phyloP scores from a whole-genome alignment of 768 basidiomycete genomes.

The Mycena galericulata region DNA sequence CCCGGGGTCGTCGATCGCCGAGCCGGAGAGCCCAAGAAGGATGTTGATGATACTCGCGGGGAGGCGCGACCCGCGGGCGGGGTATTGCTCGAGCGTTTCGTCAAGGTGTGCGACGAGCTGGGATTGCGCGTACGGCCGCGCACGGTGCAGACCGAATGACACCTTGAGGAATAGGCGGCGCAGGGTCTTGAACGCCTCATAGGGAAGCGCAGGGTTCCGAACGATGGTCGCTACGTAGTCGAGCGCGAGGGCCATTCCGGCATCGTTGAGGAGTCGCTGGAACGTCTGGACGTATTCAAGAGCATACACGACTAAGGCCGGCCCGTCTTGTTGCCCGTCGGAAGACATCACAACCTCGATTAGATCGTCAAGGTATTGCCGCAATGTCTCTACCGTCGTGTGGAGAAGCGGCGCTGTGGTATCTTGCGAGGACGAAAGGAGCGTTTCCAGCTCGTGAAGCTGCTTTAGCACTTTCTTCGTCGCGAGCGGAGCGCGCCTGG shows the following conservation, averaged over 20 bases:
- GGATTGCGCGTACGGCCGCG: conserved; percentile 40
- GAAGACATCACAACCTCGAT: conserved; percentile 24
- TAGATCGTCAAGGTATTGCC: conserved; percentile 25
- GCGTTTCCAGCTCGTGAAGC: conserved; percentile 24
- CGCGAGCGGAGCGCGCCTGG: not conserved
- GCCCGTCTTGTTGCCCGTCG: conserved; percentile 22
- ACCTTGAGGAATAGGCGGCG: conserved; percentile 51
- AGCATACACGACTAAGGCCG: conserved; percentile 33
- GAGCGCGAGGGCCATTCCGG: conserved; percentile 45
- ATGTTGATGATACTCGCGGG: conserved; percentile 48
- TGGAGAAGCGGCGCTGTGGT: conserved; percentile 35
- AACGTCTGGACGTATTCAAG: conserved; percentile 40
- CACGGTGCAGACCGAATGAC: conserved; percentile 29
- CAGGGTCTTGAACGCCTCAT: conserved; percentile 53
- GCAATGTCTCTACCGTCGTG: conserved; percentile 36
- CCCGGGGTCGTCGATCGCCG: conserved; percentile 41
- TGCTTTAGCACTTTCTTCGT: conserved; percentile 27
- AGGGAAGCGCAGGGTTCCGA: conserved; percentile 39
- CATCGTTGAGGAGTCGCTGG: conserved; percentile 44
- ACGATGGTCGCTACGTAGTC: conserved; percentile 45
- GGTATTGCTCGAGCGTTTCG: conserved; percentile 44
- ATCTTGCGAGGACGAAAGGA: conserved; percentile 20
- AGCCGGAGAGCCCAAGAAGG: conserved; percentile 43
- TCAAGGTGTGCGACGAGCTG: conserved; percentile 44
- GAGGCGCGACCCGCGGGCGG: conserved; percentile 38